phyloP scores from a whole-genome alignment of 768 basidiomycete species.

The Leucocoprinus sp. region DNA sequence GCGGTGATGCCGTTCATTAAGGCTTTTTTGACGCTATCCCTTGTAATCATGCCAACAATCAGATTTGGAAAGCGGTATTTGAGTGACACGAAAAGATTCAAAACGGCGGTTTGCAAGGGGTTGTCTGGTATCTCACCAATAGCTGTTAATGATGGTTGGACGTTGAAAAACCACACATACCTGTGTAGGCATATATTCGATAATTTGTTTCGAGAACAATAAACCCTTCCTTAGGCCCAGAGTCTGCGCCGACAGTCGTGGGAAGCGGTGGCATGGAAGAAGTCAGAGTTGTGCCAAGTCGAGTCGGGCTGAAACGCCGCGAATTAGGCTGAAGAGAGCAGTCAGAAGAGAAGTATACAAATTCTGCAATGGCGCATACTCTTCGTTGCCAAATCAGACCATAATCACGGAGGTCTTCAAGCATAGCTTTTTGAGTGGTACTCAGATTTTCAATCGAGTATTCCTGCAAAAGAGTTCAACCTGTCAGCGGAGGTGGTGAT shows the following conservation, averaged over 20 bases:
- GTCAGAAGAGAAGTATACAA: conserved; percentile 19
- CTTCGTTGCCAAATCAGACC: conserved; percentile 86
- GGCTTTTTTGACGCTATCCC: conserved; percentile 93
- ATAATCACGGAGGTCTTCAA: conserved; percentile 89
- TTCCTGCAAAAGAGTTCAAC: conserved; percentile 43
- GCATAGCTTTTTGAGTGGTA: conserved; percentile 74
- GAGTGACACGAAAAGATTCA: conserved; percentile 88
- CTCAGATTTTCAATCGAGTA: conserved; percentile 81
- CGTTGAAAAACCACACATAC: conserved; percentile 33
- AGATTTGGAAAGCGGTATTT: conserved; percentile 95
- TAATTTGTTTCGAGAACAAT: conserved; percentile 98
- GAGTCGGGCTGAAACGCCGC: conserved; percentile 86
- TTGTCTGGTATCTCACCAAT: conserved; percentile 53
- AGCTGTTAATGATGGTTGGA: conserved; percentile 16
- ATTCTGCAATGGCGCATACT: conserved; percentile 31
- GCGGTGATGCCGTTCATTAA: conserved; percentile 93
- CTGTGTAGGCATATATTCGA: conserved; percentile 95
- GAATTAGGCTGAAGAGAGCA: conserved; percentile 47
- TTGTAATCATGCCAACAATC: conserved; percentile 91
- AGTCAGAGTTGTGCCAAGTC: conserved; percentile 89
- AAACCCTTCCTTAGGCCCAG: conserved; percentile 73
- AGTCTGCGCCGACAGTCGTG: conserved; percentile 47
- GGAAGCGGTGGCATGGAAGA: conserved; percentile 81
- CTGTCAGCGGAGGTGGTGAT: conserved; percentile 12
- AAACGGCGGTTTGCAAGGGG: conserved; percentile 89